phyloP scores from a whole-genome alignment of 257 asterid species.

The Eustoma russellianum region DNA sequence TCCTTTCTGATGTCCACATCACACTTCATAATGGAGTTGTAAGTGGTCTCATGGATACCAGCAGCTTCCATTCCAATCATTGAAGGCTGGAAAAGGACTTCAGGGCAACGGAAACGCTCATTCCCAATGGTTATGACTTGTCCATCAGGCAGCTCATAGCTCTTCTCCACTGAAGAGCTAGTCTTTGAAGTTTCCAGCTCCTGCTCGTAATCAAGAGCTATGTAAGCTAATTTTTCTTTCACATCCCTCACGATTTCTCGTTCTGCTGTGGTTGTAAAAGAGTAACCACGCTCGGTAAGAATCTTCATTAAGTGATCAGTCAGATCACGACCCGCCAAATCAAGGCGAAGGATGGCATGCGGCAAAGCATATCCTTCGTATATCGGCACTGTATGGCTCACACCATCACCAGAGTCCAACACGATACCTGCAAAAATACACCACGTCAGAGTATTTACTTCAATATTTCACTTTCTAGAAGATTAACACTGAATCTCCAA shows the following conservation, averaged over 20 bases:
- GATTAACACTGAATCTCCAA: no score
- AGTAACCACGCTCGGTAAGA: slow-evolving; percentile 38
- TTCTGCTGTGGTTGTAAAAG: slow-evolving; percentile 36
- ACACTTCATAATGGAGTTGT: slow-evolving; percentile 38
- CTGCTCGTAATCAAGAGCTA: slow-evolving; percentile 36
- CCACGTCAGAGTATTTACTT: no score
- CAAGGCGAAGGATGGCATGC: slow-evolving; percentile 39
- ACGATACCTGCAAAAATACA: slow-evolving; percentile 24
- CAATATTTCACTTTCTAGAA: no score
- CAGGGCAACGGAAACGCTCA: slow-evolving; percentile 42
- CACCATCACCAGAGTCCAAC: slow-evolving; percentile 44
- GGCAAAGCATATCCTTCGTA: slow-evolving; percentile 40
- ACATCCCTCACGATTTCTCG: slow-evolving; percentile 39
- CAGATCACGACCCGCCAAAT: slow-evolving; percentile 40
- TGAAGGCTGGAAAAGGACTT: slow-evolving; percentile 43
- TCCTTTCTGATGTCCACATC: slow-evolving; percentile 44
- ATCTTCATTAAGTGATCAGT: slow-evolving; percentile 32
- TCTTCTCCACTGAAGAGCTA: slow-evolving; percentile 33
- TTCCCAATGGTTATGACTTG: slow-evolving; percentile 36
- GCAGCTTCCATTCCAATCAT: slow-evolving; percentile 39
- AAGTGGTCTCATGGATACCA: slow-evolving; percentile 40
- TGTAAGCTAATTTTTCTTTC: slow-evolving; percentile 34
- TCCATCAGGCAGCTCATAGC: slow-evolving; percentile 40
- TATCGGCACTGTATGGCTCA: slow-evolving; percentile 39
- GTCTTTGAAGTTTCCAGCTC: slow-evolving; percentile 34